phyloP scores from a whole-genome alignment of 2,329 filamentous ascomycete species.

The Colletotrichum limetticola region DNA sequence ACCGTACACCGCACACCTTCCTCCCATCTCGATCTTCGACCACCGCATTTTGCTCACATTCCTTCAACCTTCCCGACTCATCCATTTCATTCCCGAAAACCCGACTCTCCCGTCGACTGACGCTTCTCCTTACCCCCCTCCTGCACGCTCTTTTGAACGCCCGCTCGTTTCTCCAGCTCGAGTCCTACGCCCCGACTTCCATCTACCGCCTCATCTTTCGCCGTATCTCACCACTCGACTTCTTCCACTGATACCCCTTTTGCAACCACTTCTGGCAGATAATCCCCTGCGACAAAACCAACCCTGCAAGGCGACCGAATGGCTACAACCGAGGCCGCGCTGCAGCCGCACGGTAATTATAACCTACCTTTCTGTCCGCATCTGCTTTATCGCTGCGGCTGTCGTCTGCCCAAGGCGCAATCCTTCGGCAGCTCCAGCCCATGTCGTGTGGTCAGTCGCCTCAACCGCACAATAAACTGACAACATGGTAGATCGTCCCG shows the following conservation, averaged over 20 bases:
- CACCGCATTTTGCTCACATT: constrained; percentile 9
- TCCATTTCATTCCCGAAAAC: constrained; percentile 5
- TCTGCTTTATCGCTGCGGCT: background rate
- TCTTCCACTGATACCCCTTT: background rate
- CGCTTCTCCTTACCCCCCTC: background rate
- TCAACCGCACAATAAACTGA: constrained; percentile 42
- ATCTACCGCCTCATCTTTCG: background rate
- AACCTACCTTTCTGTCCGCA: background rate
- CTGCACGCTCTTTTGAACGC: background rate
- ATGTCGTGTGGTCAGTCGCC: constrained; percentile 32
- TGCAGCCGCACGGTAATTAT: constrained; percentile 38
- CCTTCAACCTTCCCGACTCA: background rate
- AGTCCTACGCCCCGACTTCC: background rate
- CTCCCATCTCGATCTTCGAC: background rate
- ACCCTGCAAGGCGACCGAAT: constrained; percentile 31
- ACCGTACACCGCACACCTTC: background rate
- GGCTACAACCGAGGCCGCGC: constrained; percentile 37
- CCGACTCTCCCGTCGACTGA: background rate
- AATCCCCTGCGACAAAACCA: background rate
- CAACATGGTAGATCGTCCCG: constrained; percentile 69
- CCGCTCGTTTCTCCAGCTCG: background rate
- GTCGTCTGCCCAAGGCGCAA: background rate
- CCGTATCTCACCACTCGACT: background rate
- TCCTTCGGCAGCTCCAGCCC: background rate
- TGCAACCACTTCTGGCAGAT: background rate